Evolutionary conservation across 2,329 filamentous ascomycete genomes (phyloP).

Genomic region (Pyricularia sp.): DNA sequence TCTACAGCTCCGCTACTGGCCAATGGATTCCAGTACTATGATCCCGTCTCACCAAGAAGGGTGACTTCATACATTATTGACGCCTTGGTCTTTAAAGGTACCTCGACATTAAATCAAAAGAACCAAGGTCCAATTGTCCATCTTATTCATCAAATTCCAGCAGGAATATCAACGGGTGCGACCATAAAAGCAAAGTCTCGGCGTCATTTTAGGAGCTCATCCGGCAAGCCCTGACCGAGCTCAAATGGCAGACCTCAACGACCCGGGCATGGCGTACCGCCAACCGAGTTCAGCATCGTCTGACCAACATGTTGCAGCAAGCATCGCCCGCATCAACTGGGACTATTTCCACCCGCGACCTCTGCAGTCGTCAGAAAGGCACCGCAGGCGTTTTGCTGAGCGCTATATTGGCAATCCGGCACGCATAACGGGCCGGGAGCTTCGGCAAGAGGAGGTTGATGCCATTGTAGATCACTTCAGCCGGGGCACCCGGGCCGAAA

Average conservation of each 20-base stretch:
- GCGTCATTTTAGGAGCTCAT: not conserved
- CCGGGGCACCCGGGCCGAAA: not conserved
- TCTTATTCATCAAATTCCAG: not conserved
- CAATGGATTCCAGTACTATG: not conserved
- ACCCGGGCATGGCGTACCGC: not conserved
- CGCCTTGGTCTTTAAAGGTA: not conserved
- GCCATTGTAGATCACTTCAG: conserved; percentile 8
- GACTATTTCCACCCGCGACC: not conserved
- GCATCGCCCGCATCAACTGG: conserved; percentile 1
- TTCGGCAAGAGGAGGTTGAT: conserved; percentile 10
- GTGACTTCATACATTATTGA: no score
- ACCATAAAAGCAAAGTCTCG: not conserved
- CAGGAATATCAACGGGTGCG: not conserved
- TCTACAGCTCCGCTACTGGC: not conserved
- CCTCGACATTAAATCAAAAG: not conserved
- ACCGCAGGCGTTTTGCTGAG: conserved; percentile 7
- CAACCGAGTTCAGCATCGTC: not conserved
- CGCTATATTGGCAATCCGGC: conserved; percentile 6
- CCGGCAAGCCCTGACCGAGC: not conserved
- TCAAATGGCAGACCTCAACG: not conserved
- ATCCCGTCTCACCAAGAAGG: no score
- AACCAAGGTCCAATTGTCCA: not conserved
- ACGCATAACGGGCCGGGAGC: conserved; percentile 4
- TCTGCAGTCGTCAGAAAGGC: conserved; percentile 6
- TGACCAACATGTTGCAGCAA: not conserved